Conservation (phyloP, 1,139 yeast genomes). For the Lodderomyces margitis region DNA sequence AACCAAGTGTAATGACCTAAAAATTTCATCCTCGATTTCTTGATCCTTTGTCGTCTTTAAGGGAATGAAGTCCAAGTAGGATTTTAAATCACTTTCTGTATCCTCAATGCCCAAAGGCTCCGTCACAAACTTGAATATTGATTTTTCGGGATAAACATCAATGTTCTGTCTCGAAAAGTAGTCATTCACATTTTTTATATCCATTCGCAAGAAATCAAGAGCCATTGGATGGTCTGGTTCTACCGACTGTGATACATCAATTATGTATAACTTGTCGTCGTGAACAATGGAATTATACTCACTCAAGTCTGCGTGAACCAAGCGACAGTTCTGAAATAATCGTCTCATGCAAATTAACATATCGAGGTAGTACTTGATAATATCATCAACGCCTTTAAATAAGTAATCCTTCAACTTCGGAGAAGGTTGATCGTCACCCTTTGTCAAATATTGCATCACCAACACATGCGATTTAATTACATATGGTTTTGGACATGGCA, state of each 20-base stretch:
- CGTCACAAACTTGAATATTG: slow-evolving; percentile 72
- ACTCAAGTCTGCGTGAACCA: slow-evolving; percentile 95
- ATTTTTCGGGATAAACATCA: slow-evolving; percentile 75
- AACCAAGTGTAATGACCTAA: slow-evolving; percentile 83
- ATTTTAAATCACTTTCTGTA: slow-evolving; percentile 34
- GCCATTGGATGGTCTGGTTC: slow-evolving; percentile 99
- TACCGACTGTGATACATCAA: slow-evolving; percentile 96
- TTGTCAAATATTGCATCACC: slow-evolving; percentile 87
- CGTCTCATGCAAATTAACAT: slow-evolving; percentile 83
- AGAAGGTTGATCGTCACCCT: slow-evolving; percentile 80
- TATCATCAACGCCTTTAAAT: slow-evolving; percentile 61
- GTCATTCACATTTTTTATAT: slow-evolving; percentile 90
- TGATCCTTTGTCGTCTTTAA: slow-evolving; percentile 43
- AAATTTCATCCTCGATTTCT: slow-evolving; percentile 77
- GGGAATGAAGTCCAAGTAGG: slow-evolving; percentile 46
- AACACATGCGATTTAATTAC: slow-evolving; percentile 87
- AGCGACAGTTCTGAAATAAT: slow-evolving; percentile 81
- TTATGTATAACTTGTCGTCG: slow-evolving; percentile 73
- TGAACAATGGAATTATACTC: slow-evolving; percentile 93
- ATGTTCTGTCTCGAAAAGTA: slow-evolving; percentile 74
- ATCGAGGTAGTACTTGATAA: slow-evolving; percentile 68
- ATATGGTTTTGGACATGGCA: slow-evolving; percentile 90
- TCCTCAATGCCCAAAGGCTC: slow-evolving; percentile 14
- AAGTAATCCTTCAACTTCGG: slow-evolving; percentile 85
- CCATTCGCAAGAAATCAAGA: slow-evolving; percentile 92